Conservation (phyloP, 805 yeast genomes). For the Candida gorgasii region DNA sequence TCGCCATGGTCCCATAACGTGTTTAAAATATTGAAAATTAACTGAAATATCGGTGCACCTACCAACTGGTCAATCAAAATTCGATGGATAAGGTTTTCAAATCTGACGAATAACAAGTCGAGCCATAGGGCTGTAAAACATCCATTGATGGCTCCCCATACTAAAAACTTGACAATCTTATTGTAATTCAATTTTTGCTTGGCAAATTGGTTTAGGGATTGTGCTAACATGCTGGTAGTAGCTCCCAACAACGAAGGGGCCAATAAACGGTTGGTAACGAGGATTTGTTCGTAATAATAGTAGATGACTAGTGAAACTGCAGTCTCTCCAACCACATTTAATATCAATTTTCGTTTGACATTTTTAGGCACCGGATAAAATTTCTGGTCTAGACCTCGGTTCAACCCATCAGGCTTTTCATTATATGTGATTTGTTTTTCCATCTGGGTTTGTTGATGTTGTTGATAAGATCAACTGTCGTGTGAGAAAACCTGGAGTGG, state of each 20-base stretch:
- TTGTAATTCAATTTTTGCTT: slow-evolving; percentile 32
- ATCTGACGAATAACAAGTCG: slow-evolving; percentile 38
- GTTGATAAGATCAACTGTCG: slow-evolving; percentile 1
- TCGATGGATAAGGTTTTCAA: slow-evolving; percentile 38
- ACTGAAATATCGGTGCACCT: slow-evolving; percentile 58
- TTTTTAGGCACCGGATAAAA: slow-evolving; percentile 16
- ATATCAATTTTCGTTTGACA: slow-evolving; percentile 18
- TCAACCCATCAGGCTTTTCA: slow-evolving; percentile 11
- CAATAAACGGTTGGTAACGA: slow-evolving; percentile 24
- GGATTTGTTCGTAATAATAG: slow-evolving; percentile 28
- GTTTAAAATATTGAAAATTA: slow-evolving; percentile 48
- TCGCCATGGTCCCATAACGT: slow-evolving; percentile 58
- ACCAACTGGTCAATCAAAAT: slow-evolving; percentile 54
- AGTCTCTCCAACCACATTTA: slow-evolving; percentile 28
- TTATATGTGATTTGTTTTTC: slow-evolving; percentile 12
- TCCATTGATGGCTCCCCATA: slow-evolving; percentile 67
- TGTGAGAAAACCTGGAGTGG: slow-evolving; percentile 5
- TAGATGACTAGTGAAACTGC: slow-evolving; percentile 28
- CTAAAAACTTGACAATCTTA: slow-evolving; percentile 45
- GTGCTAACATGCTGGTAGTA: slow-evolving; percentile 43
- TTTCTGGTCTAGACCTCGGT: slow-evolving; percentile 17
- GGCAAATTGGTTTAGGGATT: slow-evolving; percentile 37
- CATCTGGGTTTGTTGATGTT: slow-evolving; percentile 4
- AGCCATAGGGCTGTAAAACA: slow-evolving; percentile 57
- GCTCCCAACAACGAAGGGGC: slow-evolving; percentile 43